Conservation (phyloP, 2,329 filamentous ascomycete genomes). For the Paraphaeosphaeria sporulosa region DNA sequence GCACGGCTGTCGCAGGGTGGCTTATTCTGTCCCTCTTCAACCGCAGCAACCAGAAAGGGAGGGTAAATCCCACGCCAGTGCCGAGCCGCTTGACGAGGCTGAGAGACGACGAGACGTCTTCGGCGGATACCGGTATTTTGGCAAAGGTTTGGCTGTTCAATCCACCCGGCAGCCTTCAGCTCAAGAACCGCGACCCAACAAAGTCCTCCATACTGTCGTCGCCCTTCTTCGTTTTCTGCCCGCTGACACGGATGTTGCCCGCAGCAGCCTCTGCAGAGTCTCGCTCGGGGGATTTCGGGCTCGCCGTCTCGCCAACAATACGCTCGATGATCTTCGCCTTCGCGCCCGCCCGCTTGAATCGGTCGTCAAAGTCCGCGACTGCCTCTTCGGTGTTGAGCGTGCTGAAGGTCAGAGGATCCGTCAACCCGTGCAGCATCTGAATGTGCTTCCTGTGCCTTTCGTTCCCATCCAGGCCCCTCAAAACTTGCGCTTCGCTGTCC, state of each 20-base stretch:
- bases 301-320: conserved; percentile 57
- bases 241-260: conserved; percentile 18
- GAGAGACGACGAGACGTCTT: too few relatives aligned
- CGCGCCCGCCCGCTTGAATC: conserved; percentile 80
- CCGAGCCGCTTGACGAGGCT: too few relatives aligned
- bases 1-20: too few relatives aligned
- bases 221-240: conserved; percentile 23
- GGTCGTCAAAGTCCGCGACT: conserved; percentile 90
- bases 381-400: conserved; percentile 87
- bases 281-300: not conserved
- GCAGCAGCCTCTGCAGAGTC: conserved; percentile 41
- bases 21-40: too few relatives aligned
- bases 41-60: too few relatives aligned
- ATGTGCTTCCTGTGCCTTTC: conserved; percentile 74
- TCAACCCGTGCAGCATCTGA: conserved; percentile 74
- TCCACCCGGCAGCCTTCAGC: conserved; percentile 20
- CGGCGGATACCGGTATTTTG: too few relatives aligned
- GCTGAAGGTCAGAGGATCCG: conserved; percentile 78
- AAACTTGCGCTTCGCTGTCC: not conserved
- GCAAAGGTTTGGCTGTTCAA: not conserved
- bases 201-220: conserved; percentile 47
- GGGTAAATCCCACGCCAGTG: too few relatives aligned
- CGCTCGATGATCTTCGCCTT: conserved; percentile 88
- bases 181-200: conserved; percentile 36
- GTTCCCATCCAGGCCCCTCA: not conserved